Evolutionary conservation across 1,284 basidiomycete species (phyloP).

Genomic region (Rugiboletus extremiorientalis): DNA sequence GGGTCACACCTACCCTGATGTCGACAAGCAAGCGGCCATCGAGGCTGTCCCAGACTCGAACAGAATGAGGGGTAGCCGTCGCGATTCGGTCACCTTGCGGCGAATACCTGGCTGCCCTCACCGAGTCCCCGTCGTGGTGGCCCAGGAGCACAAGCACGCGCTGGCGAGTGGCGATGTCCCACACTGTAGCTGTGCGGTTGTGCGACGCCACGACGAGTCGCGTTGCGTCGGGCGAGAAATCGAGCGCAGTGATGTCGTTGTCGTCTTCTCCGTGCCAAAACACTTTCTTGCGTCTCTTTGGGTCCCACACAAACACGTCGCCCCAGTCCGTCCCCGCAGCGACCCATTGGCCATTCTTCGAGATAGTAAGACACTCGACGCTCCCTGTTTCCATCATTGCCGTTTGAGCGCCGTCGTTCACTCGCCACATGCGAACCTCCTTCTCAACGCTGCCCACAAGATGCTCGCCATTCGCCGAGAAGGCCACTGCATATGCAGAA

Average conservation of each 20-base stretch:
- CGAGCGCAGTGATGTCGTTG: not conserved
- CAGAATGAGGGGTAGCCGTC: not conserved
- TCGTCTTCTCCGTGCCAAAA: not conserved
- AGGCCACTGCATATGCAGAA: not conserved
- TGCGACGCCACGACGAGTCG: not conserved
- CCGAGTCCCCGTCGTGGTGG: not conserved
- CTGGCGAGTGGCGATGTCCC: not conserved
- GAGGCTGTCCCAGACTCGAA: not conserved
- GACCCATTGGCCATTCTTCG: slow-evolving; percentile 6
- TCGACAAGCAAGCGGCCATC: not conserved
- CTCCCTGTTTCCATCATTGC: not conserved
- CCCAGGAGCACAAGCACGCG: not conserved
- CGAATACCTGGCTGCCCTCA: not conserved
- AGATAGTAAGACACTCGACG: not conserved
- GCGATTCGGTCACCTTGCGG: not conserved
- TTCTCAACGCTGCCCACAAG: not conserved
- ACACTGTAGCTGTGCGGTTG: not conserved
- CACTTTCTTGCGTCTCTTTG: not conserved
- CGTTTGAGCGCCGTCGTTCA: not conserved
- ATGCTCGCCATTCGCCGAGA: not conserved
- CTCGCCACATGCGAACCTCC: not conserved
- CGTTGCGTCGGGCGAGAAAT: slow-evolving; percentile 13
- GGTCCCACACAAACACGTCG: not conserved
- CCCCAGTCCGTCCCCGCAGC: not conserved
- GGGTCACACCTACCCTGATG: not conserved